Evolutionary conservation across 176 grass and related monocot species (phyloP), one percentile per base, ranked within the genome.

Genomic region (maize (Zea mays)): DNA sequence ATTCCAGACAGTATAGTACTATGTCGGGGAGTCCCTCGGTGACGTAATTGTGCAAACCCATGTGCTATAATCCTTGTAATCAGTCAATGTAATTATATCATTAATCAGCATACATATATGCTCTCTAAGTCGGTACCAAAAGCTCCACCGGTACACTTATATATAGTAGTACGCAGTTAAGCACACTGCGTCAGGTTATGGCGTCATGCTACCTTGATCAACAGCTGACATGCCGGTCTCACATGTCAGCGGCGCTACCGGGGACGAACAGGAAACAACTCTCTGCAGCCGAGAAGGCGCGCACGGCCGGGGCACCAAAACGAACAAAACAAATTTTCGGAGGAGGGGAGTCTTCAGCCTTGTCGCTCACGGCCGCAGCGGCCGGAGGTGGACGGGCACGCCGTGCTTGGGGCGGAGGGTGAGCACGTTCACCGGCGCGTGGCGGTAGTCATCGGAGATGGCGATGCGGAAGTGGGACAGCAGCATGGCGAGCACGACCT

Each of bases 361-460:
- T 12, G 2, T 15, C 1, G 7, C 19, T 78, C 62, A 88, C 0
- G 80, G 70, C 36, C 75, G 86, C 10, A 93, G 73, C 56, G 91
- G 89, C 3, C 61, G 85, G 69, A 98, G 70, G 77, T 98, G 79
- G 74, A 94, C 81, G 35, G 71, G 91, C 7, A 94, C 91, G 42
- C 95, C 91, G 67, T 94, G 61, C 85, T 94, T 98, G 27, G 95
- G 91, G 19, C 84, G 90, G 46, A 98, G 83, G 47, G 95, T 98
- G 73, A 98, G 95, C 5, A 98, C 85, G 49, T 94, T 98, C 2
- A 92, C 76, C 1, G 95, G 95, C 15, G 95, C 91, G 19, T 98
- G 95, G 45, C 91, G 85, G 67, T 98, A 98, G 51, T 86, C 72
- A 17, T 94, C 80, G 44, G 95, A 92, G 40, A 98, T 98, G 79